Evolutionary conservation across 140 eudicot species (phyloP).

Genomic region (Bidens hawaiensis): DNA sequence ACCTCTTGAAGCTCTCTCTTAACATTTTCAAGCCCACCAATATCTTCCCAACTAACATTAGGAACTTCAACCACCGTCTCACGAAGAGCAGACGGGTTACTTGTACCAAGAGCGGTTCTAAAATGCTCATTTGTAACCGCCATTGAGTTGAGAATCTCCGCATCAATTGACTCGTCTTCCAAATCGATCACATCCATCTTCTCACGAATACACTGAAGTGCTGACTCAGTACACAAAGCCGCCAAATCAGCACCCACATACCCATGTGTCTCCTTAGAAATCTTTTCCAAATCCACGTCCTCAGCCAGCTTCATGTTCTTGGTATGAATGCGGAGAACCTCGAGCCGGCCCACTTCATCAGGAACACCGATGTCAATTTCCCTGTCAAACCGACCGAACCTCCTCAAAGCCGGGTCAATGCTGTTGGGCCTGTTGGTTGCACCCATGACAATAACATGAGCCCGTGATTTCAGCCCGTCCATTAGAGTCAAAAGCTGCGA

Average conservation of each 20-base stretch:
- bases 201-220: constrained; percentile 89
- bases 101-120: constrained; percentile 67
- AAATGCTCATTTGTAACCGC: constrained; percentile 83
- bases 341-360: constrained; percentile 78
- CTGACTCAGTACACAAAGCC: constrained; percentile 88
- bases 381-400: constrained; percentile 80
- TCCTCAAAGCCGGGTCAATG: constrained; percentile 79
- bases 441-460: constrained; percentile 80
- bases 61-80: constrained; percentile 87
- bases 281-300: constrained; percentile 77
- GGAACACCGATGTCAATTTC: constrained; percentile 93
- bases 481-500: constrained; percentile 76
- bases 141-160: constrained; percentile 83
- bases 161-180: constrained; percentile 82
- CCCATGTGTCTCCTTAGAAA: constrained; percentile 78
- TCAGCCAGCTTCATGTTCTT: constrained; percentile 84
- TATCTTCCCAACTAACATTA: constrained; percentile 72
- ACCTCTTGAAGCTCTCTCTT: constrained; percentile 91
- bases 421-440: constrained; percentile 88
- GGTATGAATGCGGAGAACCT: constrained; percentile 84
- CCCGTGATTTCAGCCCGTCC: constrained; percentile 82
- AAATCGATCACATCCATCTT: constrained; percentile 91
- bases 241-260: constrained; percentile 94
- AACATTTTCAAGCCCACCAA: constrained; percentile 83
- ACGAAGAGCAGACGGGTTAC: constrained; percentile 91